phyloP scores from a whole-genome alignment of 2,329 filamentous ascomycete species.

The Venturiaceae sp. region DNA sequence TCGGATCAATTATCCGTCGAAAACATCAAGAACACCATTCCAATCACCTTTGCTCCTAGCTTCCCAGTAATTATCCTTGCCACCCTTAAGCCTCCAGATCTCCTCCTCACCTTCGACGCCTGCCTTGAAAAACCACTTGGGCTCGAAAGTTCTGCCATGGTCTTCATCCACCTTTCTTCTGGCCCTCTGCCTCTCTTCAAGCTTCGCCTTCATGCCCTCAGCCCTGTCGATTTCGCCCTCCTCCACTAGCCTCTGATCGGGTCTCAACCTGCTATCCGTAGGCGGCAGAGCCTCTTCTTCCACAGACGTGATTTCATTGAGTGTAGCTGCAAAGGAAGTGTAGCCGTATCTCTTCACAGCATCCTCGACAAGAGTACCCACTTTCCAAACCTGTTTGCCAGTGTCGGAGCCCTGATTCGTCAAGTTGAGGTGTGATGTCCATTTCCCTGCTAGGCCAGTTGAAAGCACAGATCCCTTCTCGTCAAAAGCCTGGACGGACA shows the following conservation, averaged over 20 bases:
- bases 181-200: conserved; percentile 78
- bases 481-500: conserved; percentile 64
- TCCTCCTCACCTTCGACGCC: conserved; percentile 29
- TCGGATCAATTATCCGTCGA: conserved; percentile 1
- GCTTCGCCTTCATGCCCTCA: conserved; percentile 68
- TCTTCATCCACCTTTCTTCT: conserved; percentile 69
- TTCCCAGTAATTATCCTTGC: conserved; percentile 92
- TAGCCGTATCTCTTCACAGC: conserved; percentile 76
- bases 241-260: conserved; percentile 81
- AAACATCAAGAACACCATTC: conserved; percentile 45
- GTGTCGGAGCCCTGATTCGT: conserved; percentile 51
- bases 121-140: conserved; percentile 76
- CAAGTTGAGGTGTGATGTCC: conserved; percentile 66
- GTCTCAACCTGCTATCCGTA: conserved; percentile 75
- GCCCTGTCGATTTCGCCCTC: conserved; percentile 72
- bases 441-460: conserved; percentile 67
- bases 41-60: conserved; percentile 61
- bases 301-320: conserved; percentile 80
- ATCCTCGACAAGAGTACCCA: conserved; percentile 68
- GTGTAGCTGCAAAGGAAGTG: conserved; percentile 71
- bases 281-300: conserved; percentile 66
- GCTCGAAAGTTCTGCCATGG: conserved; percentile 59
- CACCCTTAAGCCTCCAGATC: conserved; percentile 57
- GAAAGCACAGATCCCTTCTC: conserved; percentile 55
- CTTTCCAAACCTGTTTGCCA: conserved; percentile 62